Base-by-base conservation (phyloP, 495 filamentous ascomycete species). In the Talaromyces adpressus region DNA sequence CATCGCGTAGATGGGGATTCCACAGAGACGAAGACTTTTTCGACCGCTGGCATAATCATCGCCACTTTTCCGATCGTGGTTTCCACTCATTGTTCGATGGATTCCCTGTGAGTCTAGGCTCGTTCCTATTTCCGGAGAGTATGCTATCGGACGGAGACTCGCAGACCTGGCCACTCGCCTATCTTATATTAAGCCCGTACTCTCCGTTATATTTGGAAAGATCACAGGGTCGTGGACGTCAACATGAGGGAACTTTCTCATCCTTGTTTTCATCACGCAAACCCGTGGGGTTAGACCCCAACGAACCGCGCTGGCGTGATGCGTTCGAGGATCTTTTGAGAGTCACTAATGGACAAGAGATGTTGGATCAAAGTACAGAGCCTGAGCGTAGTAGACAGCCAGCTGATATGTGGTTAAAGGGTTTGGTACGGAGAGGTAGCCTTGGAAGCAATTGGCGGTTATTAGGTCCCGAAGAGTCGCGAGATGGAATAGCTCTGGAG, bases 291-390 rank as follows among this genome's bases (percentile, higher is more conserved):
- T 67, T 61, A 36, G 73, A 77, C 22, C 66, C 71, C 3, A 65
- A 63, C 4, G 73, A 78, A 59, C 75, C 77, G 5, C 77, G 72
- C 32, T 85, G 82, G 82, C 75, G 81, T 16, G 76, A 79, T 57
- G 84, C 84, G 0, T 85, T 85, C 62, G 82, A 85, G 64, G 84
- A 86, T 69, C 72, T 86, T 9, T 59, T 86, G 9, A 71, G 73
- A 25, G 70, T 83, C 2, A 72, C 81, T 39, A 81, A 79, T 57
- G 82, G 79, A 54, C 76, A 79, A 62, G 69, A 73, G 5, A 74
- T 83, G 73, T 68, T 80, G 5, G 76, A 79, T 52, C 70, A 61
- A 27, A 69, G 72, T 32, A 47, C 65, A 2, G 23, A 62, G n/a
- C 60, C 64, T 1, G 62, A 67, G 7, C 64, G 59, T 27, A 73